Base-by-base conservation (phyloP, 1,284 basidiomycete genomes). In the Melampsora americana region DNA sequence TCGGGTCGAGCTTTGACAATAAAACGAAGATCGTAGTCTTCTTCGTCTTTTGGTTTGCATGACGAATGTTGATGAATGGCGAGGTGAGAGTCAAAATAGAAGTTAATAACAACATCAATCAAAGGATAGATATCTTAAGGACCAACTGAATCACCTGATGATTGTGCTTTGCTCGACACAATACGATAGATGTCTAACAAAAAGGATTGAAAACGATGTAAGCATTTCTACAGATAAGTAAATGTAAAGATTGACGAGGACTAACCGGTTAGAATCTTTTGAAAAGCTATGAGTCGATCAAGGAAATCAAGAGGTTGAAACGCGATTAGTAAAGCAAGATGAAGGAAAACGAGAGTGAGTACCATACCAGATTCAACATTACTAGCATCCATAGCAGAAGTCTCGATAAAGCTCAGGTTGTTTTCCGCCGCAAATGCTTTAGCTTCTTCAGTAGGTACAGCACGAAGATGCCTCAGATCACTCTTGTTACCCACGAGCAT, bases 321-420 rank as follows among this genome's bases (percentile, higher is more conserved):
- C n/a, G 26, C 35, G 32, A 39, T 32, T 1, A 26, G 30, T 23
- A 2, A 30, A 26, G 26, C 16, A 44, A 39, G 32, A 64, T 4
- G 64, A 66, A 44, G 56, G 23, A 2, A 11, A n/a, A 26, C 6
- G 7, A 14, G 32, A 28, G 3, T n/a, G 7, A 14, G 32, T 1
- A n/a, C 66, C 64, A 7, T 16, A 73, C 71, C 93, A 73, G 88
- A 85, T 85, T 98, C 95, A 84, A 99, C 96, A 85, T 98, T 98
- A 71, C 92, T 94, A 80, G 95, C 93, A 88, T 99, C 95, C 87
- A 99, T 89, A 84, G 96, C 95, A 81, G 96, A 99, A 78, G 95
- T 99, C 87, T 99, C 95, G 81, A 99, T 97, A 87, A 83, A 83
- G 46, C 71, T 73, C 35, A 73, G 46, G 30, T 66, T 73, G 32